Evolutionary conservation across 116 monocot species (phyloP).

Genomic region (Cymodocea nodosa): DNA sequence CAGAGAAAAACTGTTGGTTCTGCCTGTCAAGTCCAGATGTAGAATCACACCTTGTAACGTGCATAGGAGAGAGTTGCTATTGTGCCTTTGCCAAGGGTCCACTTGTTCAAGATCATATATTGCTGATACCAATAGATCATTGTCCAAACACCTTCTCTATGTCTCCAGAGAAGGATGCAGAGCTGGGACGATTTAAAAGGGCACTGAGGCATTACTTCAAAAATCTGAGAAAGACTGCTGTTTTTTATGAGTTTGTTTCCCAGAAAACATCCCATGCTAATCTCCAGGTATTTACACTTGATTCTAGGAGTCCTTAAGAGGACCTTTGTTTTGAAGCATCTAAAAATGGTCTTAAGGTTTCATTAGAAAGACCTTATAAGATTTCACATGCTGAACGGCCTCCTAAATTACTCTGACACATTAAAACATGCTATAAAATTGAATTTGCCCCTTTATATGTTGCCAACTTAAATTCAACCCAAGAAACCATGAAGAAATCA

Average conservation of each 20-base stretch:
- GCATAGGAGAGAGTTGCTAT: conserved; percentile 75
- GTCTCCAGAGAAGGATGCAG: conserved; percentile 46
- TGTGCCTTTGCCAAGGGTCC: conserved; percentile 94
- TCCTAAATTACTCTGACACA: no score
- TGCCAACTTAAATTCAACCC: no score
- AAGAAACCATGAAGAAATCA: no score
- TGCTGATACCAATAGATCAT: conserved; percentile 86
- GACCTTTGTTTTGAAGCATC: no score
- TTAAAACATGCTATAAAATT: no score
- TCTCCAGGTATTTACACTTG: conserved; percentile 52
- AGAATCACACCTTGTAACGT: conserved; percentile 75
- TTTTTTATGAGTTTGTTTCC: conserved; percentile 83
- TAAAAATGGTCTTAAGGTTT: no score
- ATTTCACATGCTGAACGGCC: no score
- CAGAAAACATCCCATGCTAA: conserved; percentile 66
- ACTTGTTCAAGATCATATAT: conserved; percentile 64
- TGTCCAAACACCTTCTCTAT: conserved; percentile 64
- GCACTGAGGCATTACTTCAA: conserved; percentile 49
- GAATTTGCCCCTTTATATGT: no score
- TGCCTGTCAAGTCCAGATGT: conserved; percentile 89
- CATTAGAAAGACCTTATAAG: no score
- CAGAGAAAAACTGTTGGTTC: conserved; percentile 80
- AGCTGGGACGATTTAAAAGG: conserved; percentile 47
- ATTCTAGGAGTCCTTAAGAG: background rate
- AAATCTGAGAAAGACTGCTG: conserved; percentile 47